phyloP scores from a whole-genome alignment of 768 basidiomycete species.

The Pholiota microspora region DNA sequence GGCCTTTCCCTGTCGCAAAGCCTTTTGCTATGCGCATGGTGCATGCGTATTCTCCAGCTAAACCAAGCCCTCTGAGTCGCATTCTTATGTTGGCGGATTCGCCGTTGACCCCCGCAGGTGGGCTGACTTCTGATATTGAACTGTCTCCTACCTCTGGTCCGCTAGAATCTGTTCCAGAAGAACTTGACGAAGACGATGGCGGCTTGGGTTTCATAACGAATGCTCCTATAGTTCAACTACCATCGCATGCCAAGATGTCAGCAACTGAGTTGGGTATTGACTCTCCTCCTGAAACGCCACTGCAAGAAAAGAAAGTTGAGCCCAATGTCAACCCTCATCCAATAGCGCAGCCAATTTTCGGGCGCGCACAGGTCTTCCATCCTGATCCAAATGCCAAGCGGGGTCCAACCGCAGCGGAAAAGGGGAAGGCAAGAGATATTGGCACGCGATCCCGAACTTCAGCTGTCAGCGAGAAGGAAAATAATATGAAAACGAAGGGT shows the following conservation, averaged over 20 bases:
- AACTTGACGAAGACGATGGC: conserved; percentile 27
- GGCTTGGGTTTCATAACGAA: conserved; percentile 21
- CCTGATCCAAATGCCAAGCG: conserved; percentile 26
- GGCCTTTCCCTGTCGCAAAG: conserved; percentile 70
- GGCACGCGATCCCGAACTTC: conserved; percentile 13
- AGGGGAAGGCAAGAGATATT: conserved; percentile 28
- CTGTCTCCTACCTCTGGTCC: conserved; percentile 20
- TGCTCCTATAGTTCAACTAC: conserved; percentile 7
- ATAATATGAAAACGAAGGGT: conserved; percentile 15
- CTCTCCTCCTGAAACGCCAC: conserved; percentile 47
- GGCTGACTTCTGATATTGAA: conserved; percentile 19
- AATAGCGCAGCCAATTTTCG: conserved; percentile 4
- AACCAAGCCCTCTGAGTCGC: conserved; percentile 77
- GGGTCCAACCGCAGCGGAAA: conserved; percentile 30
- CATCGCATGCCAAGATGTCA: conserved; percentile 27
- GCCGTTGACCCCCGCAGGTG: conserved; percentile 43
- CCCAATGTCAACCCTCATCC: conserved; percentile 27
- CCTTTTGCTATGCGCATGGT: conserved; percentile 67
- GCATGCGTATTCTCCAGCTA: conserved; percentile 80
- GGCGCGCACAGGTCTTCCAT: conserved; percentile 25
- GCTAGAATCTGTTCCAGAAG: conserved; percentile 33
- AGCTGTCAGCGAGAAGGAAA: conserved; percentile 36
- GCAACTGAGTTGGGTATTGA: conserved; percentile 48
- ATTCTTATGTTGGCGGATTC: conserved; percentile 73
- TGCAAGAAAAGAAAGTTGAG: conserved; percentile 47